Base-by-base conservation (phyloP, 371 early-diverging fungal genomes). In the Mucor indicus region DNA sequence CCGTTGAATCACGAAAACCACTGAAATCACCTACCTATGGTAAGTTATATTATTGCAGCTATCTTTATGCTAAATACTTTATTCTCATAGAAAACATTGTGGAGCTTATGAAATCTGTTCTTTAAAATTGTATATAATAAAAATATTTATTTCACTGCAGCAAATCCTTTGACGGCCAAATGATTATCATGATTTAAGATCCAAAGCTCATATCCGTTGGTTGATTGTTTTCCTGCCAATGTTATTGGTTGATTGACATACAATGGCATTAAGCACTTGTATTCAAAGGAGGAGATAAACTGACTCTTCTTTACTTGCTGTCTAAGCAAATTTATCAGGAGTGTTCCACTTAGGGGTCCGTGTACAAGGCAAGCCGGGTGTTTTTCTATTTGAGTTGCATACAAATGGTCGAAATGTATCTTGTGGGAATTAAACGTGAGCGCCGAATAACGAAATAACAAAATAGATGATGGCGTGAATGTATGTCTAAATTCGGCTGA, bases 371-470 rank as follows among this genome's bases (percentile, higher is more conserved):
- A 81, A 7, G 73, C 86, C 39, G 84, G 81, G 46, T 91, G 90
- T 12, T 81, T 80, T 57, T 93, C 94, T 4, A 78, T 57, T 16
- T 76, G 55, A 20, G 73, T 71, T n/a, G 87, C 80, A 55, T 90
- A 91, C 2, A 53, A 52, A 31, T 76, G 65, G 57, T 93, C 90
- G 64, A 84, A 92, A 57, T 92, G 93, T 37, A 93, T 91, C 24
- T 75, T 75, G 57, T 93, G 93, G 37, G 83, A 81, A 61, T 92
- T 92, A 66, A 86, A 93, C 2, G 90, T 88, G 42, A 92, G 49
- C 13, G 94, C 92, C 17, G 91, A 91, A 65, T 87, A 93, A 21
- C 92, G 65, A 67, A 93, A 93, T 23, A 92, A 62, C 11, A 81
- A 64, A n/a, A 91, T 76, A 4, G 84, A 65, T 12, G 79, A 77